Evolutionary conservation across 305 asterid species (phyloP).

Genomic region (Stenogyne calaminthoides): DNA sequence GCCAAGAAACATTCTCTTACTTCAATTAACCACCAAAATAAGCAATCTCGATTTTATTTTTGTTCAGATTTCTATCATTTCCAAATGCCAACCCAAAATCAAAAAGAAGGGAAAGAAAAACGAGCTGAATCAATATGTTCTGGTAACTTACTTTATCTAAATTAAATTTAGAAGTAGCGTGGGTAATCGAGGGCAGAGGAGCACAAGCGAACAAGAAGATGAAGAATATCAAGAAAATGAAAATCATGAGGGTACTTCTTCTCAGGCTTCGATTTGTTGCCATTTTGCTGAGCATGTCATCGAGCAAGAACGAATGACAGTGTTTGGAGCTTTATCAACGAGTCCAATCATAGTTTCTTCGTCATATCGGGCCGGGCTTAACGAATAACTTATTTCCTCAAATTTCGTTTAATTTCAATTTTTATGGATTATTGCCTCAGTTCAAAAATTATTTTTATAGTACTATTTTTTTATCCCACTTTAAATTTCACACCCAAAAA

Average conservation of each 20-base stretch:
- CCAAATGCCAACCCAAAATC: not conserved
- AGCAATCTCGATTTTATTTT: not conserved
- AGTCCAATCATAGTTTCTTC: not conserved
- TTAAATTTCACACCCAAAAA: too few species aligned
- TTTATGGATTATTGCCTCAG: too few species aligned
- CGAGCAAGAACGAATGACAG: conserved; percentile 27
- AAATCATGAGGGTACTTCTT: conserved; percentile 26
- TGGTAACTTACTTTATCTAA: conserved; percentile 38
- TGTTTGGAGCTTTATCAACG: not conserved
- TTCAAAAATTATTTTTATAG: too few species aligned
- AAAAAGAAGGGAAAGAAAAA: not conserved
- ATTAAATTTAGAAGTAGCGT: conserved; percentile 35
- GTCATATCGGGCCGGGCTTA: not conserved
- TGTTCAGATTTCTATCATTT: not conserved
- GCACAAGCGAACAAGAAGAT: conserved; percentile 54
- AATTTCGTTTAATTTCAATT: too few species aligned
- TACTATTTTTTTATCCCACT: too few species aligned
- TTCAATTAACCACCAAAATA: conserved; percentile 18
- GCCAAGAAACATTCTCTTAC: conserved; percentile 18
- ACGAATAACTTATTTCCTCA: not conserved
- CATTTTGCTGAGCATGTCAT: conserved; percentile 36
- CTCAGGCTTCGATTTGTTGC: conserved; percentile 41
- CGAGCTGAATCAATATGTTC: not conserved
- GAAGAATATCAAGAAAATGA: conserved; percentile 44
- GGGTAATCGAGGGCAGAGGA: conserved; percentile 57